Conservation (phyloP, 495 filamentous ascomycete genomes). For the Aspergillus ostianus region DNA sequence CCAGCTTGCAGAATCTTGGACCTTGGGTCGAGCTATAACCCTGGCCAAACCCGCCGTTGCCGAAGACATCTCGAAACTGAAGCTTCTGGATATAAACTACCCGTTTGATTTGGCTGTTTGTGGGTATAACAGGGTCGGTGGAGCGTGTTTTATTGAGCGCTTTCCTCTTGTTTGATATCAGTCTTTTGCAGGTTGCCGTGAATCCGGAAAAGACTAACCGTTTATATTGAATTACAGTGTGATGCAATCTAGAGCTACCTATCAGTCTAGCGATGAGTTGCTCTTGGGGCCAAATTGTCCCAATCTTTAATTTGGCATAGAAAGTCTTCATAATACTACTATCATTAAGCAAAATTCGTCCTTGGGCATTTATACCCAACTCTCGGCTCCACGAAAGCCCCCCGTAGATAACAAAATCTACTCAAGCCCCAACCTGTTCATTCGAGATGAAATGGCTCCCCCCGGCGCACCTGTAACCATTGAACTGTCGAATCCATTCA, state of each 20-base stretch:
- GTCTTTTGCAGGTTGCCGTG: no score
- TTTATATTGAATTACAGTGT: no score
- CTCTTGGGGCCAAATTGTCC: no score
- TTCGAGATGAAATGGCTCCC: constrained; percentile 40
- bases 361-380: no score
- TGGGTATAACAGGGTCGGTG: constrained; percentile 8
- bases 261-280: no score
- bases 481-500: constrained; percentile 52
- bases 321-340: no score
- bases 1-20: constrained; percentile 12
- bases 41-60: constrained; percentile 13
- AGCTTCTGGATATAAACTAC: constrained; percentile 14
- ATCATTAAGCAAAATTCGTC: no score
- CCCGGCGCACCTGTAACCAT: constrained; percentile 54
- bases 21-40: constrained; percentile 1
- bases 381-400: no score
- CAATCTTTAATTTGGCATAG: no score
- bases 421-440: neutral
- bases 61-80: constrained; percentile 16
- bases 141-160: constrained; percentile 11
- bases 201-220: no score
- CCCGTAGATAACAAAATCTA: neutral
- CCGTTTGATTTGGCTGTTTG: constrained; percentile 12
- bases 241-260: no score
- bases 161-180: no score